These are phyloP conservation scores for Trichothecium sympodiale DNA, from an alignment of 2,329 filamentous ascomycete species.

Conservation along the genomic window DNA sequence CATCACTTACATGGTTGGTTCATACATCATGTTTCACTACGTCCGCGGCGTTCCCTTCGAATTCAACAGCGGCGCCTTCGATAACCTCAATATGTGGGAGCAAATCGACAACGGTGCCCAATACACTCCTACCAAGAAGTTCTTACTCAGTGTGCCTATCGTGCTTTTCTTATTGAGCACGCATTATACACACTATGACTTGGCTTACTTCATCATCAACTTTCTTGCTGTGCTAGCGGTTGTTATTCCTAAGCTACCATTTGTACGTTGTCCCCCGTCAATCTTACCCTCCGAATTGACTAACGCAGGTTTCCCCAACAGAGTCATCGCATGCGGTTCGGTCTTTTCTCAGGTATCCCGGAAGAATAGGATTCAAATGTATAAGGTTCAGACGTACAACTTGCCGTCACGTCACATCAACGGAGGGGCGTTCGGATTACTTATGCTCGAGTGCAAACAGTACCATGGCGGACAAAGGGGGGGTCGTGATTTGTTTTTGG, in stretches of 20 bases:
- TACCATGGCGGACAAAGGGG: too few relatives aligned
- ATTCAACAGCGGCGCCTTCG: constrained; percentile 96
- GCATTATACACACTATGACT: constrained; percentile 96
- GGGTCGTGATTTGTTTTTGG: too few relatives aligned
- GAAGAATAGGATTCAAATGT: constrained; percentile 35
- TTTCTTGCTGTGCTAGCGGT: constrained; percentile 85
- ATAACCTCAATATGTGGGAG: constrained; percentile 99
- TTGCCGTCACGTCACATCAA: too few relatives aligned
- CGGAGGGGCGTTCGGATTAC: too few relatives aligned
- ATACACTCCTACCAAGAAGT: constrained; percentile 98
- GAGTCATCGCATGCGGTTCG: constrained; percentile 71
- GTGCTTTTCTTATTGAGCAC: constrained; percentile 92
- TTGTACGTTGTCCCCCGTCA: constrained; percentile 48
- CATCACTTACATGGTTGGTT: constrained; percentile 97
- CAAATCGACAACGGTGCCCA: constrained; percentile 99
- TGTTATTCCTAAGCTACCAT: constrained; percentile 91
- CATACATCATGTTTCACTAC: constrained; percentile 99
- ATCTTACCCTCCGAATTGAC: neutral
- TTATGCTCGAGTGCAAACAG: too few relatives aligned
- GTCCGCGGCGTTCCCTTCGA: constrained; percentile 97
- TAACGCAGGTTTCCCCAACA: constrained; percentile 24
- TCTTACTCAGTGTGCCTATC: constrained; percentile 88
- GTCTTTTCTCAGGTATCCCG: constrained; percentile 58
- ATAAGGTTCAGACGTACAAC: too few relatives aligned
- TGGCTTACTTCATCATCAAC: constrained; percentile 96